Conservation (phyloP, 2,329 filamentous ascomycete genomes). For the Penicillium oxalicum region DNA sequence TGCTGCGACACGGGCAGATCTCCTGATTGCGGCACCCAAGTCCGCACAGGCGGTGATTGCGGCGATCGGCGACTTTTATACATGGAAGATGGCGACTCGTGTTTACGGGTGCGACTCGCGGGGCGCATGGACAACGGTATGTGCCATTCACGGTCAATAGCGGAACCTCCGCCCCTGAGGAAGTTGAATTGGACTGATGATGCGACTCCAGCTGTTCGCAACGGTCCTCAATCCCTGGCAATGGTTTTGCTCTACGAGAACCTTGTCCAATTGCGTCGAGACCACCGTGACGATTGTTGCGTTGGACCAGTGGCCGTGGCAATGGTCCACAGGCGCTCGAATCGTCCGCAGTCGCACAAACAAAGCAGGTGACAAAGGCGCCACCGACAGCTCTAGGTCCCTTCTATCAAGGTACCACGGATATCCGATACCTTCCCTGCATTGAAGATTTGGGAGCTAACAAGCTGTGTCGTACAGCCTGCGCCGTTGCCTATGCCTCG, state of each 20-base stretch:
- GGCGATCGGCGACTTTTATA: conserved; percentile 75
- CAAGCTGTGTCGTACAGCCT: conserved; percentile 38
- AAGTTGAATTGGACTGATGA: conserved; percentile 14
- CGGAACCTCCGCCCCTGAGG: too few relatives aligned
- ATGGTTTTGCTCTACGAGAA: conserved; percentile 90
- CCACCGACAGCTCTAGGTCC: conserved; percentile 7
- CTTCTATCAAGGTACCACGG: conserved; percentile 23
- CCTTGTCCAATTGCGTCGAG: conserved; percentile 90
- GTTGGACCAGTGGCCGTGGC: conserved; percentile 82
- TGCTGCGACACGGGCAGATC: conserved; percentile 53
- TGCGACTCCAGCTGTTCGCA: conserved; percentile 56
- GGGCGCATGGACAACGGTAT: conserved; percentile 64
- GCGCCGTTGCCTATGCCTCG: conserved; percentile 63
- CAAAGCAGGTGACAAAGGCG: conserved; percentile 7
- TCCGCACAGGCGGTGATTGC: conserved; percentile 71
- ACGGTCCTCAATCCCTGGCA: conserved; percentile 81
- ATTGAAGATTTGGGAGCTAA: conserved; percentile 7
- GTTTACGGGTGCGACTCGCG: conserved; percentile 62
- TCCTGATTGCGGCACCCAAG: conserved; percentile 68
- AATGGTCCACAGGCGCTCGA: conserved; percentile 48
- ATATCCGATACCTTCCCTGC: conserved; percentile 1
- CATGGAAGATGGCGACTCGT: conserved; percentile 71
- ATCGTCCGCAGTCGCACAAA: conserved; percentile 26
- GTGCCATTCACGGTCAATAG: background rate
- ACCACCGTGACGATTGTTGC: conserved; percentile 78